A percentile compares a stretch with the other conserved stretches of the same genome.
Evolutionary conservation across 495 filamentous ascomycete species (phyloP).

Genomic region (Xylaria grammica): DNA sequence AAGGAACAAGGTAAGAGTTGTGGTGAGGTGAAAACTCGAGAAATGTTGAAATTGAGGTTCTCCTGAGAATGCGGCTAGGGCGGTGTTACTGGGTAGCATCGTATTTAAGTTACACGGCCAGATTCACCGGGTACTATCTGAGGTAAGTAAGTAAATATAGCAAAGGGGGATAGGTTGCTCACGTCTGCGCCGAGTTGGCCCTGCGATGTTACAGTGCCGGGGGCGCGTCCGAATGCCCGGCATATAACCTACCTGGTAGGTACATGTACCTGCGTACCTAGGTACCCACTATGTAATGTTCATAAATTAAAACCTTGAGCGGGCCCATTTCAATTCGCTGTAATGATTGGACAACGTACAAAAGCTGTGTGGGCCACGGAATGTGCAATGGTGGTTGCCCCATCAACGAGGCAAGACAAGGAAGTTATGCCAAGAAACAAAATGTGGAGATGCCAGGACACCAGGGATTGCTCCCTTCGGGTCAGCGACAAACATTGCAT

Average conservation of each 20-base stretch:
- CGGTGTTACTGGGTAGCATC: too few relatives aligned
- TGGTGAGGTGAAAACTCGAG: background rate
- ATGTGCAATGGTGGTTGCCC: slow-evolving; percentile 8
- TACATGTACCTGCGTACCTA: too few relatives aligned
- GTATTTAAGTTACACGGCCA: too few relatives aligned
- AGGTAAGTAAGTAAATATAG: too few relatives aligned
- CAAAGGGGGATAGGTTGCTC: too few relatives aligned
- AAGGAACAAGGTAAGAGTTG: background rate
- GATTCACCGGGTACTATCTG: too few relatives aligned
- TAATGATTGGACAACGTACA: background rate
- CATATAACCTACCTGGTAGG: too few relatives aligned
- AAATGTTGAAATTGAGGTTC: too few relatives aligned
- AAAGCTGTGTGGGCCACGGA: background rate
- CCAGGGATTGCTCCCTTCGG: background rate
- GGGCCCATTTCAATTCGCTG: background rate
- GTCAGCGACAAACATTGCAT: slow-evolving; percentile 26
- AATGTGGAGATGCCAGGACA: slow-evolving; percentile 13
- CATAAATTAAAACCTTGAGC: background rate
- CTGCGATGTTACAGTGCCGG: too few relatives aligned
- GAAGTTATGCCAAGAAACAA: background rate
- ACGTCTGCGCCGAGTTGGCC: too few relatives aligned
- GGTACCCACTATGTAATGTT: background rate
- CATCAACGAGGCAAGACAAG: background rate
- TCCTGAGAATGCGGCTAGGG: too few relatives aligned
- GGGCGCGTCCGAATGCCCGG: too few relatives aligned